A percentile compares a stretch with the other conserved stretches of the same genome.
Evolutionary conservation across 2,329 filamentous ascomycete species (phyloP).

Genomic region (Paraphaeosphaeria minitans): DNA sequence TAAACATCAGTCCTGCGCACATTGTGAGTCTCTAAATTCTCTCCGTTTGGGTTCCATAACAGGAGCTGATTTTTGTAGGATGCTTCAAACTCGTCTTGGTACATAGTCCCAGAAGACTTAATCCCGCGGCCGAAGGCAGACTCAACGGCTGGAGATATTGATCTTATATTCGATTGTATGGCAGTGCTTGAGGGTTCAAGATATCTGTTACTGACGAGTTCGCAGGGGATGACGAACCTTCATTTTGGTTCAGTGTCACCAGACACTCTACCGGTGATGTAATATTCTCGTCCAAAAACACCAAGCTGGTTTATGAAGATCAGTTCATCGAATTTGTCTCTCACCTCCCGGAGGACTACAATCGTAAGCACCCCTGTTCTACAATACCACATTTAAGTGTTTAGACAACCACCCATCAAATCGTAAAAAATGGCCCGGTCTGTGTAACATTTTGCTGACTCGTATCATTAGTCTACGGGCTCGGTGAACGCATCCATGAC

Average conservation of each 20-base stretch:
- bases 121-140: slow-evolving; percentile 62
- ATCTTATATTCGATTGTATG: slow-evolving; percentile 55
- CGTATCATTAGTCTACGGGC: slow-evolving; percentile 62
- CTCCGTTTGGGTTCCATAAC: neutral
- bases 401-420: neutral
- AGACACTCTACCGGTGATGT: slow-evolving; percentile 66
- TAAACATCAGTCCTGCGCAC: slow-evolving; percentile 72
- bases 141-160: slow-evolving; percentile 43
- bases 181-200: neutral
- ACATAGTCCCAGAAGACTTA: slow-evolving; percentile 67
- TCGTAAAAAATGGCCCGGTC: neutral
- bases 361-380: slow-evolving; percentile 42
- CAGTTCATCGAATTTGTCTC: slow-evolving; percentile 78
- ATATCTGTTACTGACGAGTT: neutral
- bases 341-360: slow-evolving; percentile 70
- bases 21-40: slow-evolving; percentile 46
- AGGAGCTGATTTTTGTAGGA: slow-evolving; percentile 37
- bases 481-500: slow-evolving; percentile 74
- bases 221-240: slow-evolving; percentile 61
- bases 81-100: slow-evolving; percentile 68
- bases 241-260: slow-evolving; percentile 62
- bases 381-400: neutral
- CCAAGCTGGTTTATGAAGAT: slow-evolving; percentile 72
- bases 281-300: slow-evolving; percentile 69
- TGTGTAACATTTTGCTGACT: neutral